phyloP scores from a whole-genome alignment of 129 eudicot species.

The carrot (Daucus carota) region DNA sequence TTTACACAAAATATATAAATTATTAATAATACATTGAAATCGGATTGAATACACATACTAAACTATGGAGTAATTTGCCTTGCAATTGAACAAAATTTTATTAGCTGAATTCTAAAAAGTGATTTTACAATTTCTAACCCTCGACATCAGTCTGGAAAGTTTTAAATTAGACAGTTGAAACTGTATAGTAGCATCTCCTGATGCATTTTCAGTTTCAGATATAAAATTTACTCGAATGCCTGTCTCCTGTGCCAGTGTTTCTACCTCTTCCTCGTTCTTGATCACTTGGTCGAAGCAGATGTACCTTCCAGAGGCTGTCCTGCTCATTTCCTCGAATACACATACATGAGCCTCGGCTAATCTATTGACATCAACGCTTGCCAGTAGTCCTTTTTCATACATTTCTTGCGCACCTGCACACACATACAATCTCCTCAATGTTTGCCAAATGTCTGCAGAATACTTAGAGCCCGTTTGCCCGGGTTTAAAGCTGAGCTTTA shows the following conservation, averaged over 20 bases:
- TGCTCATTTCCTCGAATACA: constrained; percentile 54
- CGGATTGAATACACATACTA: no score
- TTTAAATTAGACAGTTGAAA: constrained; percentile 44
- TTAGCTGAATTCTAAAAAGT: neutral
- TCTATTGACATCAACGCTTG: constrained; percentile 50
- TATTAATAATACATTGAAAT: no score
- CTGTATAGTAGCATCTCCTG: constrained; percentile 15
- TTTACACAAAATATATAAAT: no score
- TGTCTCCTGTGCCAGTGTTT: constrained; percentile 34
- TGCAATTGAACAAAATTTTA: neutral
- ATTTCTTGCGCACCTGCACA: constrained; percentile 54
- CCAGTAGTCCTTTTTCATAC: constrained; percentile 47
- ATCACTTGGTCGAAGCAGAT: constrained; percentile 51
- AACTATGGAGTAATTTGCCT: neutral
- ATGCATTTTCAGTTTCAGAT: neutral
- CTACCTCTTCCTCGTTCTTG: constrained; percentile 26
- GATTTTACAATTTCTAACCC: constrained; percentile 31
- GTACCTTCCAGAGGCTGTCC: constrained; percentile 43
- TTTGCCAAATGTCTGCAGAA: no score
- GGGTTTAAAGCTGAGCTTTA: no score
- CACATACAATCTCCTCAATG: neutral
- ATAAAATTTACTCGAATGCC: constrained; percentile 26
- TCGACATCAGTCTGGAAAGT: constrained; percentile 47
- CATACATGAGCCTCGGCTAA: constrained; percentile 62
- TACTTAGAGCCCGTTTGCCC: no score